phyloP scores from a whole-genome alignment of 176 grass and related monocot genomes.

The Aechmea fasciata region DNA sequence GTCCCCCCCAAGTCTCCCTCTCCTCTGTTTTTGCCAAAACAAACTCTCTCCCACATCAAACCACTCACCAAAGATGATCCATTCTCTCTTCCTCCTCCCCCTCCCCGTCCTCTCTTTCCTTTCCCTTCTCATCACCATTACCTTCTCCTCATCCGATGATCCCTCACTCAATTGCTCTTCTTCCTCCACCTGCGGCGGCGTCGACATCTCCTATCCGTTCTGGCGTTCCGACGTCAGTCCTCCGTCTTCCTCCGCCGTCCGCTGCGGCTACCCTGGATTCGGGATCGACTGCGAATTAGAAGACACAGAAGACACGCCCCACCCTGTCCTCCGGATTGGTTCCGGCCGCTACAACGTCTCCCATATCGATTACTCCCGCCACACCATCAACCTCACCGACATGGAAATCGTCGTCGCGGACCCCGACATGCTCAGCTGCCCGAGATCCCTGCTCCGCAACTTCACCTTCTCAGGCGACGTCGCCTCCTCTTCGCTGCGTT shows the following conservation, averaged over 20 bases:
- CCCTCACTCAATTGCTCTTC: neutral
- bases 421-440: neutral
- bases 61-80: too few relatives aligned
- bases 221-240: neutral
- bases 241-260: neutral
- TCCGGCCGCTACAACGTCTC: neutral
- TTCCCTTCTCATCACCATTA: neutral
- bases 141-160: neutral
- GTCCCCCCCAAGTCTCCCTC: too few relatives aligned
- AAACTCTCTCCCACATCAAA: too few relatives aligned
- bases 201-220: slow-evolving; percentile 12
- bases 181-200: neutral
- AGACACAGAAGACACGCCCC: too few relatives aligned
- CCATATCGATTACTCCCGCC: neutral
- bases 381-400: neutral
- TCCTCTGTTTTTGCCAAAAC: too few relatives aligned
- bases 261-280: slow-evolving; percentile 3
- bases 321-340: neutral
- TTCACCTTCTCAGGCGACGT: too few relatives aligned
- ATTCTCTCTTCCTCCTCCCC: too few relatives aligned
- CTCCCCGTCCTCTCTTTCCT: neutral
- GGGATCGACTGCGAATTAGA: neutral
- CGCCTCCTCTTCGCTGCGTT: neutral
- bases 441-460: neutral
- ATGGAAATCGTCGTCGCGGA: neutral